Percentiles rank a stretch among this genome's conserved stretches.
Conservation (phyloP, 495 filamentous ascomycete genomes). For the Trichoderma orchidacearum region DNA sequence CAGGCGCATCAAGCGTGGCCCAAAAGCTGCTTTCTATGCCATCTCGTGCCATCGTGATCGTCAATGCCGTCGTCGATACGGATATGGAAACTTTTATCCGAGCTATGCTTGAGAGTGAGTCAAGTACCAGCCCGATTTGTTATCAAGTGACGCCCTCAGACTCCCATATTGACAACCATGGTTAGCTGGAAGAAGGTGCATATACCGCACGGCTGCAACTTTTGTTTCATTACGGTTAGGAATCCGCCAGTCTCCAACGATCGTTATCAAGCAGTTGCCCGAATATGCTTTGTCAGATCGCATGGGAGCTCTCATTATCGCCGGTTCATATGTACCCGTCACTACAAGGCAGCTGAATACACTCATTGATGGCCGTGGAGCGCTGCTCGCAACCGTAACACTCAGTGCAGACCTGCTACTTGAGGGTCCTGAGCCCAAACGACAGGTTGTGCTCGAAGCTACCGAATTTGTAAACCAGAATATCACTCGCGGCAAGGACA, state of each 20-base stretch:
- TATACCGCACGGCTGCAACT: not conserved
- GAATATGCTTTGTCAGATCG: not conserved
- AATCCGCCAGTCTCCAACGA: not conserved
- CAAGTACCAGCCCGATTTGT: no score
- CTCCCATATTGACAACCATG: no score
- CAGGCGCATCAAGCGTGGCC: not conserved
- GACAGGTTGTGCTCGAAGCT: not conserved
- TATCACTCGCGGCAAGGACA: not conserved
- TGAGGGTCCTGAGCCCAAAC: not conserved
- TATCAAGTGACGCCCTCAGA: no score
- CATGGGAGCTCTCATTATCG: not conserved
- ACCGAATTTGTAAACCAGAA: not conserved
- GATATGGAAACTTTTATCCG: not conserved
- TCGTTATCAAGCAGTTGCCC: not conserved
- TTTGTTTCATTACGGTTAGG: not conserved
- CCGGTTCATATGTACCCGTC: not conserved
- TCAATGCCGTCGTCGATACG: not conserved
- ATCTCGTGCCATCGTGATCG: not conserved
- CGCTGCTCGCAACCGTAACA: not conserved
- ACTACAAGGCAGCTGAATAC: not conserved
- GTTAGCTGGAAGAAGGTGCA: not conserved
- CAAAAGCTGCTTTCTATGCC: not conserved
- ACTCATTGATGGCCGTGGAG: not conserved
- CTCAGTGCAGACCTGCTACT: not conserved
- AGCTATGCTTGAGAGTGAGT: not conserved